These are phyloP conservation scores for Diaporthe velutina DNA, from an alignment of 2,329 filamentous ascomycete species.

Conservation along the genomic window DNA sequence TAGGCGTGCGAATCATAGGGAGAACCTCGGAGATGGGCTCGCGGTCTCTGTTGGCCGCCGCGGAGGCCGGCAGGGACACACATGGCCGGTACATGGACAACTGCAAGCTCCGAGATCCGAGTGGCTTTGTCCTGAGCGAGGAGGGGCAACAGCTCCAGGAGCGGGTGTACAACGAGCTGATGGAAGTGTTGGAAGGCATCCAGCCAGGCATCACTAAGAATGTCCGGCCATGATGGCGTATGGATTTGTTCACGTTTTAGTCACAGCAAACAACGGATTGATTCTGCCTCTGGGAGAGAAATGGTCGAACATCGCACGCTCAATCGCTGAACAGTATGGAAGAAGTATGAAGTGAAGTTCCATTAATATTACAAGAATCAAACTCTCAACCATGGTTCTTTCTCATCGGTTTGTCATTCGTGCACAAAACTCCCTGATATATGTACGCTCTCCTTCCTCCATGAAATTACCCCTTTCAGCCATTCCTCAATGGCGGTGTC, in stretches of 20 bases:
- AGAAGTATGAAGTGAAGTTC: conserved; percentile 14
- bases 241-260: not conserved
- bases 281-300: not conserved
- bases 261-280: not conserved
- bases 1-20: conserved; percentile 44
- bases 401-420: not conserved
- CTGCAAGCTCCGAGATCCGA: conserved; percentile 47
- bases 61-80: conserved; percentile 51
- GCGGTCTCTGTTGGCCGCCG: conserved; percentile 54
- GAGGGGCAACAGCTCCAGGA: conserved; percentile 52
- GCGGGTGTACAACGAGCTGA: conserved; percentile 57
- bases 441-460: not conserved
- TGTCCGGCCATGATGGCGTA: conserved; percentile 42
- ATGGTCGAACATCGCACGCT: not conserved
- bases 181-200: conserved; percentile 57
- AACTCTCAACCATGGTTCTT: not conserved
- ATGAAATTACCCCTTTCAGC: too few relatives aligned
- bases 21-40: conserved; percentile 55
- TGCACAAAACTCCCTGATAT: not conserved
- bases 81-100: conserved; percentile 58
- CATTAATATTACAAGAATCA: conserved; percentile 28
- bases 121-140: conserved; percentile 50
- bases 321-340: not conserved
- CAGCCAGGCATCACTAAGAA: conserved; percentile 54
- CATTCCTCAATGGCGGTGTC: not conserved